Base-by-base conservation (phyloP, 371 early-diverging fungal genomes). In the Mortierella sp. region DNA sequence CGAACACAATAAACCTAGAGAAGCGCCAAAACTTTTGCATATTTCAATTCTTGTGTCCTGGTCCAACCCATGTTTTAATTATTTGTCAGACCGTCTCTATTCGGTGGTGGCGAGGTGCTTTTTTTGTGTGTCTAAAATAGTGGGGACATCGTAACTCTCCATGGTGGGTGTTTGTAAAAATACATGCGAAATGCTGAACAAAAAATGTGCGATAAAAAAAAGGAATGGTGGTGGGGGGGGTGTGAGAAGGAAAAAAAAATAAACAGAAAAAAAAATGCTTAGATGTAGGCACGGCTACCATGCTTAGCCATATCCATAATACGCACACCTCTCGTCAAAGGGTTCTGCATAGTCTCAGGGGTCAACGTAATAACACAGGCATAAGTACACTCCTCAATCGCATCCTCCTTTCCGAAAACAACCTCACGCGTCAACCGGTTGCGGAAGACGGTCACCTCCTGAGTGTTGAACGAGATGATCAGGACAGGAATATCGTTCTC, bases 391-490 rank as follows among this genome's bases (percentile, higher is more conserved):
- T 93, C 93, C 84, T 97, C 96, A 84, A 99, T 97, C 49, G 94
- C 90, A 87, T 98, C 98, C 85, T 97, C 98, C 70, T 94, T 91
- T 71, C 99, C 99, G 84, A 93, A 92, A 7, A 93, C 95, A 74
- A 98, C 91, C 88, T 96, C 98, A 49, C 95, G 94, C 10, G 94
- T 93, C 83, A 92, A 92, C 41, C 92, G 92, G 89, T 98, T 94
- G 74, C 97, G 93, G 93, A 98, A 98, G n/a, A 97, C 87, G 60
- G 97, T 94, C 77, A 98, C 93, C 88, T 99, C 98, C 88, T 98
- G 97, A 18, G 99, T 97, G 82, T 95, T 93, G 93, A 97, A 99
- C 3, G 96, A 94, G 54, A 99, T 77, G 49, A 97, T 93, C 49
- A 97, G 88, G 10, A 98, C 97, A 2, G 99, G 98, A 29, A 96